Conservation (phyloP, 2,329 filamentous ascomycete species). For the Pseudocercospora pini-densiflorae region DNA sequence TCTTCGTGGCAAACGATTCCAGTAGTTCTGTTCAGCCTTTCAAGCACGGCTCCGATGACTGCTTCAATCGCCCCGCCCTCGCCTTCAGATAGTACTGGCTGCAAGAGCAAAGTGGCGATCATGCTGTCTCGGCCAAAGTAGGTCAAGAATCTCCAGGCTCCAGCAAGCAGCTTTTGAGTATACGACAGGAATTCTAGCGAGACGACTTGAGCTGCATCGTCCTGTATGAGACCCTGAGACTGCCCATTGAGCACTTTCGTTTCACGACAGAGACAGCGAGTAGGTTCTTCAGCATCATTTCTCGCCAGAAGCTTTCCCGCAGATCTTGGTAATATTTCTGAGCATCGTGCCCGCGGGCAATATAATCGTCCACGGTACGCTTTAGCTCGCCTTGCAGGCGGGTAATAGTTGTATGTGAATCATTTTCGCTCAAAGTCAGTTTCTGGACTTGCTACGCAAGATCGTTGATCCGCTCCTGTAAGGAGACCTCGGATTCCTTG, state of each 20-base stretch:
- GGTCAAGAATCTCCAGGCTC: conserved; percentile 68
- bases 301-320: too few species aligned
- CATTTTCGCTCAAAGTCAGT: too few species aligned
- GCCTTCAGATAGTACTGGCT: conserved; percentile 62
- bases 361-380: too few species aligned
- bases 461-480: too few species aligned
- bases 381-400: too few species aligned
- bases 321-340: too few species aligned
- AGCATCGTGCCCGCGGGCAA: too few species aligned
- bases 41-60: conserved; percentile 63
- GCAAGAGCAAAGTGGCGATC: conserved; percentile 63
- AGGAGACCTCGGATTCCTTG: too few species aligned
- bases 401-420: too few species aligned
- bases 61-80: conserved; percentile 63
- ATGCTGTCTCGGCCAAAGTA: conserved; percentile 71
- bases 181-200: conserved; percentile 69
- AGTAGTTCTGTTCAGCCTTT: conserved; percentile 63
- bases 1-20: conserved; percentile 69
- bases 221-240: conserved; percentile 51
- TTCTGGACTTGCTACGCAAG: too few species aligned
- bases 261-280: too few species aligned
- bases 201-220: conserved; percentile 53
- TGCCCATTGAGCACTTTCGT: conserved; percentile 55
- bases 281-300: too few species aligned
- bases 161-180: conserved; percentile 64